Percentiles rank a stretch among this genome's conserved stretches.
Evolutionary conservation across 73 alveolate species (phyloP).

Genomic region (Paramecium biaurelia): DNA sequence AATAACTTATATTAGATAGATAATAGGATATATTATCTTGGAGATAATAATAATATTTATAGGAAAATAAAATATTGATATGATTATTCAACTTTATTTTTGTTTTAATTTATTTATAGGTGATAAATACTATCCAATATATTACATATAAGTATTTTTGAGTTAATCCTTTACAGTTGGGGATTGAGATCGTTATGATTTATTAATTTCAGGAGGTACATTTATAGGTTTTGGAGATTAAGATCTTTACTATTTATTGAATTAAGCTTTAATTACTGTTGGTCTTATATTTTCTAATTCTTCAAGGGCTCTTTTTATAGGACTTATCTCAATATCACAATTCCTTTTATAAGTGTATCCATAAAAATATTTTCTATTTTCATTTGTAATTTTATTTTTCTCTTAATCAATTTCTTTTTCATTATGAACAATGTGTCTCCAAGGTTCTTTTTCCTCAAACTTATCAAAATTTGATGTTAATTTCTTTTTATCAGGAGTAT

Average conservation of each 20-base stretch:
- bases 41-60: neutral
- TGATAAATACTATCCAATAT: slow-evolving; percentile 15
- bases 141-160: slow-evolving; percentile 9
- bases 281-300: slow-evolving; percentile 53
- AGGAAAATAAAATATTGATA: neutral
- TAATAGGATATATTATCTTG: neutral
- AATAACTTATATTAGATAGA: no score
- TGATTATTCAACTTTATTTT: neutral
- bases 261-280: slow-evolving; percentile 10
- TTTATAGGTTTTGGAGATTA: neutral
- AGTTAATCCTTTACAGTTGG: slow-evolving; percentile 39
- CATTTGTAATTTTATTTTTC: neutral
- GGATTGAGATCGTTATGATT: slow-evolving; percentile 1
- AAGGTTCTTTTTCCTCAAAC: slow-evolving; percentile 86
- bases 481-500: slow-evolving; percentile 74
- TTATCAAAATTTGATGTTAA: slow-evolving; percentile 75
- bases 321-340: slow-evolving; percentile 71
- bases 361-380: slow-evolving; percentile 60
- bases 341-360: slow-evolving; percentile 82
- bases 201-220: neutral
- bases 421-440: slow-evolving; percentile 55
- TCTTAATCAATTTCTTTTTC: slow-evolving; percentile 61
- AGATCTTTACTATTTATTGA: slow-evolving; percentile 5
- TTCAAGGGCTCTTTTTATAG: slow-evolving; percentile 36
- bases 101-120: neutral